Percentiles rank a stretch among this genome's conserved stretches.
These are phyloP conservation scores for Aspergillus piperis DNA, from an alignment of 2,329 filamentous ascomycete genomes.

Conservation along the genomic window DNA sequence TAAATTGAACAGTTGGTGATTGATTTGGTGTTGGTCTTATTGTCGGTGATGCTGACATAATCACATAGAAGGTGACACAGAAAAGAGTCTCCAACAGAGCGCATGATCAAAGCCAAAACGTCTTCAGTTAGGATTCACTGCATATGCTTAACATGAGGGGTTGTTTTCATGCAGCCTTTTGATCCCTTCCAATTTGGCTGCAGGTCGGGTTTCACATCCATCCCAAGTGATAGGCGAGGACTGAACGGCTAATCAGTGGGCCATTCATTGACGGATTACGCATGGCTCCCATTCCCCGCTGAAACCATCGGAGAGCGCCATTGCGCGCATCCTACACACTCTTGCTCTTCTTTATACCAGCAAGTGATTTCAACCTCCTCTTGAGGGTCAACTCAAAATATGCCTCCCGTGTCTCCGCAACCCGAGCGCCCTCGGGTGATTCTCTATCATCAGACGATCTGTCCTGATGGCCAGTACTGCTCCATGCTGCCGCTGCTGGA, in stretches of 20 bases:
- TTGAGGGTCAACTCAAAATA: conserved; percentile 17
- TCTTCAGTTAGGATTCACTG: background rate
- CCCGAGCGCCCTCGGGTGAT: conserved; percentile 41
- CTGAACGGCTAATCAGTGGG: background rate
- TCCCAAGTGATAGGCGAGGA: background rate
- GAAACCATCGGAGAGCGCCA: background rate
- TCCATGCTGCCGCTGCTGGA: conserved; percentile 64
- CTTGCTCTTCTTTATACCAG: background rate
- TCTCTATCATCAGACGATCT: conserved; percentile 66
- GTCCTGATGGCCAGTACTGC: conserved; percentile 56
- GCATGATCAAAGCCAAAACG: background rate
- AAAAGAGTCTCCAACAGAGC: no score
- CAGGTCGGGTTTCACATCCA: background rate
- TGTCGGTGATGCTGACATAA: background rate
- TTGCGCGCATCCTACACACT: background rate
- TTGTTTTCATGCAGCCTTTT: background rate
- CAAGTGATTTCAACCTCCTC: background rate
- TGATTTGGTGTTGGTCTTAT: no score
- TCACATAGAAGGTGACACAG: no score
- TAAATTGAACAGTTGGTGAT: no score
- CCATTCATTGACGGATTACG: background rate
- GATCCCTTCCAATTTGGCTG: background rate
- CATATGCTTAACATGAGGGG: background rate
- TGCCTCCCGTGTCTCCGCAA: conserved; percentile 41
- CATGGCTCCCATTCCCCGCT: background rate